These are phyloP conservation scores for Myrica gale DNA, from an alignment of 306 rosid genomes.

Conservation along the genomic window DNA sequence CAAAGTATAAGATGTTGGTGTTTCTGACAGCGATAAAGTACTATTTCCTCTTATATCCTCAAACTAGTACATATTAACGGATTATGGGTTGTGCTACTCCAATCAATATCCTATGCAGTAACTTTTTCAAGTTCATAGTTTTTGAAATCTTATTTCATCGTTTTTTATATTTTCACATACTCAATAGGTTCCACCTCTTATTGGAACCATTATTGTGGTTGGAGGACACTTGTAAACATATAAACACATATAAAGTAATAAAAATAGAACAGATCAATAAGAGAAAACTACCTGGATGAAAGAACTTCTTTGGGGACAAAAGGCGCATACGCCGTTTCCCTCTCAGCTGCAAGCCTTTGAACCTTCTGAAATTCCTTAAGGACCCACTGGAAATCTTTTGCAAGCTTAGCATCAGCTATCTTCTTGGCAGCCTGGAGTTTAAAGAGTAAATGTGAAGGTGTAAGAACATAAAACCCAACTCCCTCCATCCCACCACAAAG, in stretches of 20 bases:
- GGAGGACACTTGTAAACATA: background rate
- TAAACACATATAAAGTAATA: slow-evolving; percentile 13
- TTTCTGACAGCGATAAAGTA: too few species aligned
- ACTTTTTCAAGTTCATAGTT: background rate
- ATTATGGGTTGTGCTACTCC: background rate
- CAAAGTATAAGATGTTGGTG: background rate
- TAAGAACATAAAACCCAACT: slow-evolving; percentile 16
- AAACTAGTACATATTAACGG: too few species aligned
- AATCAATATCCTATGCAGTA: background rate
- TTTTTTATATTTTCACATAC: background rate
- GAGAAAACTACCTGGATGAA: slow-evolving; percentile 61
- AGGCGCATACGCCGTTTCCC: slow-evolving; percentile 88
- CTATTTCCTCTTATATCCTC: too few species aligned
- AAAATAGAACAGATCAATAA: background rate
- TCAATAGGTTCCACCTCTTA: background rate
- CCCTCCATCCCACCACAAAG: background rate
- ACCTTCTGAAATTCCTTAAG: slow-evolving; percentile 93
- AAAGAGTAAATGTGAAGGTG: slow-evolving; percentile 2
- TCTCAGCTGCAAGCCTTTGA: slow-evolving; percentile 93
- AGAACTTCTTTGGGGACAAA: slow-evolving; percentile 72
- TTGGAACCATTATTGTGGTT: background rate
- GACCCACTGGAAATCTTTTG: slow-evolving; percentile 91
- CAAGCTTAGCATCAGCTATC: slow-evolving; percentile 92
- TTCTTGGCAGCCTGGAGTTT: slow-evolving; percentile 79
- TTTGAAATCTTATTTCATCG: background rate